Evolutionary conservation across 495 filamentous ascomycete species (phyloP).

Genomic region (Penicilliopsis zonata): DNA sequence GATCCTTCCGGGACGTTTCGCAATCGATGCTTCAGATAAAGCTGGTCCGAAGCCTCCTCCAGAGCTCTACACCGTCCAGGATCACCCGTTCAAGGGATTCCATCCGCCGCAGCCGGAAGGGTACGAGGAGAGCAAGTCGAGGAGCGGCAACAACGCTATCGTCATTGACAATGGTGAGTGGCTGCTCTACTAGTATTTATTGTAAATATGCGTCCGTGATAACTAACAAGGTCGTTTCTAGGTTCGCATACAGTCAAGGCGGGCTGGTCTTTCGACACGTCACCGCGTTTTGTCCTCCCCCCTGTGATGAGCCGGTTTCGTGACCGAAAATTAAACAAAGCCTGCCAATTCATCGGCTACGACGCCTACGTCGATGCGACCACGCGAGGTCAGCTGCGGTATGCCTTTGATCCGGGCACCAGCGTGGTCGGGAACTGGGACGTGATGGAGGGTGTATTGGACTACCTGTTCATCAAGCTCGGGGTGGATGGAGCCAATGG

Average conservation of each 20-base stretch:
- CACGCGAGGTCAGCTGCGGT: slow-evolving; percentile 76
- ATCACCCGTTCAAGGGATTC: slow-evolving; percentile 69
- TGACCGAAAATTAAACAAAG: slow-evolving; percentile 81
- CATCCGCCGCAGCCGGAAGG: slow-evolving; percentile 55
- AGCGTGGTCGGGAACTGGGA: slow-evolving; percentile 96
- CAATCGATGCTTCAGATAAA: slow-evolving; percentile 20
- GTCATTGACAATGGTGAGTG: slow-evolving; percentile 92
- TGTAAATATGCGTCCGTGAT: background rate
- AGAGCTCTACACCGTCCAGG: slow-evolving; percentile 43
- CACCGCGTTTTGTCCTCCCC: slow-evolving; percentile 65
- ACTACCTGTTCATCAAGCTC: slow-evolving; percentile 86
- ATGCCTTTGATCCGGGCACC: slow-evolving; percentile 80
- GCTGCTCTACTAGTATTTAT: background rate
- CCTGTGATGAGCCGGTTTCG: slow-evolving; percentile 89
- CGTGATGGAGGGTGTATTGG: slow-evolving; percentile 82
- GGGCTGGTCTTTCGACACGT: slow-evolving; percentile 84
- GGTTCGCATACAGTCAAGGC: slow-evolving; percentile 82
- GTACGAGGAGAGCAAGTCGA: slow-evolving; percentile 46
- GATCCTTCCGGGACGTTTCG: slow-evolving; percentile 21
- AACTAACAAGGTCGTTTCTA: slow-evolving; percentile 22
- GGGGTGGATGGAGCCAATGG: slow-evolving; percentile 67
- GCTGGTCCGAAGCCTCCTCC: slow-evolving; percentile 35
- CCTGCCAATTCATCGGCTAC: slow-evolving; percentile 78
- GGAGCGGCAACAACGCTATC: slow-evolving; percentile 54
- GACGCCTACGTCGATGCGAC: slow-evolving; percentile 93